Conservation (phyloP, 108 stramenopile genomes). For the Parietichytrium sp. region DNA sequence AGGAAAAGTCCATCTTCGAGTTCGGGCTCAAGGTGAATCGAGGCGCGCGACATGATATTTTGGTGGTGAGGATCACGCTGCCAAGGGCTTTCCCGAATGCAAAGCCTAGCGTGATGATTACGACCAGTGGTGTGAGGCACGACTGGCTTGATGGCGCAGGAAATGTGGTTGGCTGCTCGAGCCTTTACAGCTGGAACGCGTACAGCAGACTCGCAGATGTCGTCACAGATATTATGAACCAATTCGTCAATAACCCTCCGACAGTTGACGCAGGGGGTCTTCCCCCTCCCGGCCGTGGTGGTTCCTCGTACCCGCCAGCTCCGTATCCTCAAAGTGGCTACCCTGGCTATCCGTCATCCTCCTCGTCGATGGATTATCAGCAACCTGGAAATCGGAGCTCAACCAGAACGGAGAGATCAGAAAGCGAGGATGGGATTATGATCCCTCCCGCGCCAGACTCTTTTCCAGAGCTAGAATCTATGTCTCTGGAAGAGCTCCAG, state of each 20-base stretch:
- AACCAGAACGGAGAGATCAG: no score
- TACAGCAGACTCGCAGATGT: neutral
- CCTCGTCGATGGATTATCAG: neutral
- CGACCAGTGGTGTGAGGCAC: neutral
- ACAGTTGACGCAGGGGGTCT: no score
- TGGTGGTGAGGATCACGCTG: neutral
- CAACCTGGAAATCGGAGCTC: neutral
- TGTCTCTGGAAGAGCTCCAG: neutral
- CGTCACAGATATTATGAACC: neutral
- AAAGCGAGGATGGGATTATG: neutral
- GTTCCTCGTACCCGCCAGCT: neutral
- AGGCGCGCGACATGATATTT: neutral
- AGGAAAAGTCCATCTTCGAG: neutral
- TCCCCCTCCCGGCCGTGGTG: no score
- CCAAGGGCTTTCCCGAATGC: neutral
- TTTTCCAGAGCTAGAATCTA: neutral
- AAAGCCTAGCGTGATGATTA: neutral
- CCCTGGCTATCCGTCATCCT: neutral
- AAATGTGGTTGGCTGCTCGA: neutral
- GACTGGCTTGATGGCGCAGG: neutral
- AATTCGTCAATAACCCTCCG: neutral
- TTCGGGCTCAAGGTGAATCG: constrained; percentile 11
- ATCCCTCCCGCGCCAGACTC: constrained; percentile 6
- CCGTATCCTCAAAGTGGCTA: neutral
- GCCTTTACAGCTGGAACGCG: neutral